Base-by-base conservation (phyloP, 192 early-diverging fungal species). In the Geosiphon pyriformis region DNA sequence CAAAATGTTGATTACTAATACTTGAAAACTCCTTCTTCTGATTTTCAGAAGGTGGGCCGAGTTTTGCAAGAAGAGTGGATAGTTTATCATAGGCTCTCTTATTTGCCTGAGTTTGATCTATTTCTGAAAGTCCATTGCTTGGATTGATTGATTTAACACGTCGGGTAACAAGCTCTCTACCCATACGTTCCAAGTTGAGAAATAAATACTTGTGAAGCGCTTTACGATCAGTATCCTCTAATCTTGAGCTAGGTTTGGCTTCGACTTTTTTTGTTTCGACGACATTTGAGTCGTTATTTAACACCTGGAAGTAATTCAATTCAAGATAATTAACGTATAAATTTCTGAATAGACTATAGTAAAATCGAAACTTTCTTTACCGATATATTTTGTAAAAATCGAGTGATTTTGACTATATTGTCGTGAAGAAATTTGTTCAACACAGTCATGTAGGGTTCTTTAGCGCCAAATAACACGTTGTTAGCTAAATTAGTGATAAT, bases 401-500 rank as follows among this genome's bases (percentile, higher is more conserved):
- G 72, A 53, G 85, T 86, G 1, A 97, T 91, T 25, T 86, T 86
- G 37, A 81, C 80, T 46, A 90, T 88, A 74, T 98, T 96, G 32
- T 86, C 76, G 8, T 84, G 76, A 68, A 98, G 77, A 61, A 96
- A 90, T 32, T 88, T 85, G 74, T 98, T 98, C n/a, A 95, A 81
- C 12, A 86, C 84, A 29, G 83, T 85, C 95, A 98, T 97, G 73
- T 88, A 98, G 1, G 85, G 83, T 80, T 98, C 96, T 75, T 98
- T 98, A 62, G 83, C 82, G 56, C 94, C 94, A 77, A 98, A 98
- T 34, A 92, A 77, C 17, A 96, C 90, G 68, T 95, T 91, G 71
- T 98, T 98, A 26, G 95, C 94, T 51, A 98, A 70, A 68, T 96
- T 96, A 61, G 96, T 95, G 56, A 98, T 94, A 15, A 96, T 91